Base-by-base conservation (phyloP, 2,329 filamentous ascomycete species). In the Ophiocordyceps sinensis region DNA sequence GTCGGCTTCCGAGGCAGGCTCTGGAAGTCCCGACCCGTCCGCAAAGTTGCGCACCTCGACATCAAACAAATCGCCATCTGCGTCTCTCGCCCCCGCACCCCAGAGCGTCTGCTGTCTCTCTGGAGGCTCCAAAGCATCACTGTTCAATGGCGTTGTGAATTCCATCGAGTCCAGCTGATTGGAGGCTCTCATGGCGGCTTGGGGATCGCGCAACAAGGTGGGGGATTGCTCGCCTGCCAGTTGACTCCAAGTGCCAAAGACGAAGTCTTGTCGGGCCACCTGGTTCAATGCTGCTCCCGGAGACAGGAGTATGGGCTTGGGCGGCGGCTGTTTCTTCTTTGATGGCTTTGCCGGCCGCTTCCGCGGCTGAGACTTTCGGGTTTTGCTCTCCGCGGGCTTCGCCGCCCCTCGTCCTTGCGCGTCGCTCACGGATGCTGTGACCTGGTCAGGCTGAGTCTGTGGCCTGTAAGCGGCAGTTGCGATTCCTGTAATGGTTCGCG, bases 221-320 rank as follows among this genome's bases (percentile, higher is more conserved):
- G 82, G 82, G 0, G 82, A 84, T 30, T 86, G 76, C 43, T 86
- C 82, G 41, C 71, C 65, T 13, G 79, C 81, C 21, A 94, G 63
- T 56, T 94, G 86, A 56, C 86, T 93, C 1, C 82, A 88, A 0
- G 85, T 91, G 1, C 85, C 86, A 59, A 94, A 94, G 0, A 93
- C 62, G 53, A 88, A 84, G 44, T 87, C 77, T 55, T 91, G 86
- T 1, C 72, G 66, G 3, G 73, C 67, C 13, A 82, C 72, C 48
- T 81, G 71, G 40, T 73, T 73, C 36, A 80, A 60, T 2, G 85
- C 86, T 21, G 80, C 73, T 38, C 64, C 66, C 0, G 85, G 85
- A 1, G 83, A 85, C 11, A 85, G 63, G 2, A 93, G 56, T 15
- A 73, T 57, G 35, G 67, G 63, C 17, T 67, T 65, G n/a, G 65